Evolutionary conservation across 139 green algal genomes (phyloP).

Genomic region (Closterium sp.): DNA sequence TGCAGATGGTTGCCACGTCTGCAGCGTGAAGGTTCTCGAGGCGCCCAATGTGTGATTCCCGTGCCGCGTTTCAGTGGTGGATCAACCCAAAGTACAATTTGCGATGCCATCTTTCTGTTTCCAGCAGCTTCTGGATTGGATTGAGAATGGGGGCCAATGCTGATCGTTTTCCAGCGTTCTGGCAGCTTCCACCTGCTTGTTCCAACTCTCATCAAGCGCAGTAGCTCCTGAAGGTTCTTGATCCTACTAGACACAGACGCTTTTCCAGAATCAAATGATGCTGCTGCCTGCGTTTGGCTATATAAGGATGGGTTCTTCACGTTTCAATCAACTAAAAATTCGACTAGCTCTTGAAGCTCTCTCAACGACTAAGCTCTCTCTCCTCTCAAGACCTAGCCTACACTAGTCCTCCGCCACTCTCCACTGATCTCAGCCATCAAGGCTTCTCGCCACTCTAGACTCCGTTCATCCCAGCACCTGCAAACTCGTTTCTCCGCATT

Average conservation of each 20-base stretch:
- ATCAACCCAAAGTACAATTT: not conserved
- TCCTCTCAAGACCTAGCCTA: not conserved
- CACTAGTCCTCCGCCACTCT: not conserved
- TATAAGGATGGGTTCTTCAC: not conserved
- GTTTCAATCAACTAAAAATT: not conserved
- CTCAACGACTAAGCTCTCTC: not conserved
- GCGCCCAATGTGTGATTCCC: not conserved
- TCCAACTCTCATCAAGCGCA: no score
- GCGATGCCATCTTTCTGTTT: not conserved
- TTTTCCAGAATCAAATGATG: no score
- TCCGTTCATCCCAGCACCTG: not conserved
- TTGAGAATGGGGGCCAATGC: not conserved
- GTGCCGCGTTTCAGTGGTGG: not conserved
- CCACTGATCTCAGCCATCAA: no score
- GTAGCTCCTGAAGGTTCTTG: no score
- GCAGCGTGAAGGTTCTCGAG: not conserved
- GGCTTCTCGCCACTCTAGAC: not conserved
- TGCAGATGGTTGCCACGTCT: not conserved
- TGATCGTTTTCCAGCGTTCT: not conserved
- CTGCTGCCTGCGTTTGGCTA: no score
- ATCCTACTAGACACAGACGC: no score
- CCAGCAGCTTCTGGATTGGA: not conserved
- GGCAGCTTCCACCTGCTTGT: no score
- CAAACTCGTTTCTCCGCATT: not conserved
- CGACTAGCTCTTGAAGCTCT: not conserved